Percentiles rank a stretch among this genome's conserved stretches.
These are phyloP conservation scores for Plenodomus tracheiphilus DNA, from an alignment of 2,329 filamentous ascomycete species.

Conservation along the genomic window DNA sequence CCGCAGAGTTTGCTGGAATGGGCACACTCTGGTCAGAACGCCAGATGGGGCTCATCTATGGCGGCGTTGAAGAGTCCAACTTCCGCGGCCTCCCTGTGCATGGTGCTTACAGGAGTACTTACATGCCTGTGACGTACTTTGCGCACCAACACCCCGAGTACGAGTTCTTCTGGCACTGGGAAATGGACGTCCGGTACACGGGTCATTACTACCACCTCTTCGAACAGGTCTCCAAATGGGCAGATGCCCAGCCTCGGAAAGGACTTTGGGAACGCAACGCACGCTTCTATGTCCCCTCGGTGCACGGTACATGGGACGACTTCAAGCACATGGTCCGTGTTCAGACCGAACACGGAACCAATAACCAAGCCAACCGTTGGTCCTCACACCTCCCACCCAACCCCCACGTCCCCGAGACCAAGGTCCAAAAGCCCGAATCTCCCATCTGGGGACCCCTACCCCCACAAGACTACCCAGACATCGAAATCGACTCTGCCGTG, in stretches of 20 bases:
- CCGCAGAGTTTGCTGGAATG: slow-evolving; percentile 56
- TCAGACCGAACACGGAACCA: slow-evolving; percentile 60
- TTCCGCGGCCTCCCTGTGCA: slow-evolving; percentile 68
- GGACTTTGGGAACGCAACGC: slow-evolving; percentile 78
- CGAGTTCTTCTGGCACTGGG: slow-evolving; percentile 93
- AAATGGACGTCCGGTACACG: slow-evolving; percentile 89
- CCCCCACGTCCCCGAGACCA: slow-evolving; percentile 47
- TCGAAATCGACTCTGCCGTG: slow-evolving; percentile 58
- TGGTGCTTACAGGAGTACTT: slow-evolving; percentile 72
- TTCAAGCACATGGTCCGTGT: slow-evolving; percentile 67
- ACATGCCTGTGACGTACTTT: slow-evolving; percentile 95
- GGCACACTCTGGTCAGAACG: slow-evolving; percentile 57
- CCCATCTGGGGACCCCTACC: slow-evolving; percentile 54
- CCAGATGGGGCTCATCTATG: slow-evolving; percentile 60
- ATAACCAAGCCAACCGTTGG: slow-evolving; percentile 51
- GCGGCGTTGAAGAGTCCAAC: slow-evolving; percentile 53
- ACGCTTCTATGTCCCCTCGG: slow-evolving; percentile 73
- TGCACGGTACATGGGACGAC: slow-evolving; percentile 73
- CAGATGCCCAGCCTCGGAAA: slow-evolving; percentile 67
- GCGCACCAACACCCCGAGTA: slow-evolving; percentile 86
- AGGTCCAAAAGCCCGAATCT: slow-evolving; percentile 47
- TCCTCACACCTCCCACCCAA: slow-evolving; percentile 45
- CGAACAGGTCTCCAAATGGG: slow-evolving; percentile 67
- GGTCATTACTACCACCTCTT: slow-evolving; percentile 87
- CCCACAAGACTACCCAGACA: slow-evolving; percentile 47